phyloP scores from a whole-genome alignment of 192 early-diverging fungal species.

The Hyaloraphidium curvatum region DNA sequence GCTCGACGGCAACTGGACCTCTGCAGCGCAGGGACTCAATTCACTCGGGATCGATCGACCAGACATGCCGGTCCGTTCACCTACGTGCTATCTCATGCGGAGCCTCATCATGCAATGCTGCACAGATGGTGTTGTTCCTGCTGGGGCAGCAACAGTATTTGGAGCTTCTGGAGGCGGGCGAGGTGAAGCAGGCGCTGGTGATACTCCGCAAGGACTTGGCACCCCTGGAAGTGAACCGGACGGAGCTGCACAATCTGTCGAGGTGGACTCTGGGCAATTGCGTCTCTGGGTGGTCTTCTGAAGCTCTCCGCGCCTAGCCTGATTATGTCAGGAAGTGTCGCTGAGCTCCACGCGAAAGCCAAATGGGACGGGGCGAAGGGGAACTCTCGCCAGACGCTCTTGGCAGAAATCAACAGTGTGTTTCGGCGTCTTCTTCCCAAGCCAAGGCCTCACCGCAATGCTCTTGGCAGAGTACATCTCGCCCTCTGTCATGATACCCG shows the following conservation, averaged over 20 bases:
- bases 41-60: conserved; percentile 22
- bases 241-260: conserved; percentile 53
- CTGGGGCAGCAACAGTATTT: conserved; percentile 79
- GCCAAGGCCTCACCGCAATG: background rate
- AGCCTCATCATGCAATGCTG: background rate
- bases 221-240: conserved; percentile 42
- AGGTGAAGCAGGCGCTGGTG: conserved; percentile 49
- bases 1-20: conserved; percentile 55
- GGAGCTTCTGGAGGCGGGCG: conserved; percentile 53
- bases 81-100: background rate
- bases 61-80: conserved; percentile 1
- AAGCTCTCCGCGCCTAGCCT: conserved; percentile 19
- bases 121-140: conserved; percentile 36
- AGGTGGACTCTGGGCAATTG: conserved; percentile 21
- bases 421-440: background rate
- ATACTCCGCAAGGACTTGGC: conserved; percentile 66
- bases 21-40: conserved; percentile 35
- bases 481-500: conserved; percentile 70
- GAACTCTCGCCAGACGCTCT: conserved; percentile 35
- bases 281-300: background rate
- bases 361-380: conserved; percentile 67
- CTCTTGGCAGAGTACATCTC: conserved; percentile 47
- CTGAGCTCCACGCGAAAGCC: conserved; percentile 43
- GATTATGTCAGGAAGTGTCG: conserved; percentile 45
- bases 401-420: conserved; percentile 24